phyloP scores from a whole-genome alignment of 75 land plant species.

The Azolla pinnata region DNA sequence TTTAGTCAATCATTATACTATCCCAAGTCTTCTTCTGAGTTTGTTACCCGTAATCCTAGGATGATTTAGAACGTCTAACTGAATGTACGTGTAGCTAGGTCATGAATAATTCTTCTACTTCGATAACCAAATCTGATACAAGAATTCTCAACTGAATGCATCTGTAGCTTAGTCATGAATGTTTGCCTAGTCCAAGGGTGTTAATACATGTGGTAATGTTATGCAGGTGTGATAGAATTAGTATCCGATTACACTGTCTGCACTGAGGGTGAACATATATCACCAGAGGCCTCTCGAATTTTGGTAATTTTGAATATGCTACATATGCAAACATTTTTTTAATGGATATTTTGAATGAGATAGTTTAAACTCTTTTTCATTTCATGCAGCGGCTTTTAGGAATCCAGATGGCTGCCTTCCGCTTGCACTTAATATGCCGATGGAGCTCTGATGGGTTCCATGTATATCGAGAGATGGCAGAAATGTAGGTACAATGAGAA shows the following conservation, averaged over 20 bases:
- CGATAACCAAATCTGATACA: no score
- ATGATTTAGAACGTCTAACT: no score
- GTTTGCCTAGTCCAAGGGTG: no score
- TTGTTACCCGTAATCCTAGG: no score
- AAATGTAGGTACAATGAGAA: no score
- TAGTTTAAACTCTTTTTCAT: background rate
- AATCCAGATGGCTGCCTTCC: constrained; percentile 77
- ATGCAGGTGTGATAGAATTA: constrained; percentile 78
- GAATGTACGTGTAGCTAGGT: no score
- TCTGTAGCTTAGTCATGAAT: background rate
- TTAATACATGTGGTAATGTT: background rate
- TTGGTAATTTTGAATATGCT: constrained; percentile 33
- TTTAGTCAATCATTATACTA: no score
- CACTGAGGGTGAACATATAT: constrained; percentile 62
- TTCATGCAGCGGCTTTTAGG: constrained; percentile 64
- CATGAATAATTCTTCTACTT: no score
- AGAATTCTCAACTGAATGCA: background rate
- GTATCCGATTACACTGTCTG: constrained; percentile 81
- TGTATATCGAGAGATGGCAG: constrained; percentile 28
- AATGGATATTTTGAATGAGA: background rate
- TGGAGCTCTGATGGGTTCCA: constrained; percentile 77
- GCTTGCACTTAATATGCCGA: constrained; percentile 52
- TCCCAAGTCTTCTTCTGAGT: no score
- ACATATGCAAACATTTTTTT: background rate
- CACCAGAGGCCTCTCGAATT: constrained; percentile 85